Percentiles rank a stretch among this genome's conserved stretches.
Evolutionary conservation across 2,329 filamentous ascomycete genomes (phyloP).

Genomic region (Cordyceps cateniannulata): DNA sequence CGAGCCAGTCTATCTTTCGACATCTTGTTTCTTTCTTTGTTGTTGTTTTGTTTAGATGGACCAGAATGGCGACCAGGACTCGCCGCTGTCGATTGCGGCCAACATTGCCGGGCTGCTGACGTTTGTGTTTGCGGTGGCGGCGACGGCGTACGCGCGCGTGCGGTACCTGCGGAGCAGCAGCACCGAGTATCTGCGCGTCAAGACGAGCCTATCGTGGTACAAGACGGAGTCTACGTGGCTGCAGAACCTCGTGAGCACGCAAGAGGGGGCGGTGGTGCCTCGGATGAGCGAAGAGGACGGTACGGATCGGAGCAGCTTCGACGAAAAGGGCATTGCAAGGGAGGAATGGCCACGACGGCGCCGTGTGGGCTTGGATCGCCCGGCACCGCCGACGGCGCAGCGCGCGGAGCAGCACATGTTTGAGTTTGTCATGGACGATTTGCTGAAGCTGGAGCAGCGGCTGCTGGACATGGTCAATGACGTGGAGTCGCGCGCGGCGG

Average conservation of each 20-base stretch:
- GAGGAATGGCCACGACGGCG: not conserved
- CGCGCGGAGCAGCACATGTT: constrained; percentile 39
- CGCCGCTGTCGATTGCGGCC: constrained; percentile 37
- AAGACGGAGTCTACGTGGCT: constrained; percentile 43
- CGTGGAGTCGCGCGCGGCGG: constrained; percentile 29
- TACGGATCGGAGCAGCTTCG: not conserved
- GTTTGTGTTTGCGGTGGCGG: constrained; percentile 39
- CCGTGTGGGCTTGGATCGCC: constrained; percentile 3
- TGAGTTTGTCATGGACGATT: constrained; percentile 40
- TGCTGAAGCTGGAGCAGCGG: constrained; percentile 36
- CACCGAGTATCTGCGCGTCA: constrained; percentile 41
- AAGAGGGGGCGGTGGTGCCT: constrained; percentile 13
- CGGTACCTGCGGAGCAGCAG: constrained; percentile 40
- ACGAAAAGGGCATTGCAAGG: not conserved
- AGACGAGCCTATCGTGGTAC: constrained; percentile 40
- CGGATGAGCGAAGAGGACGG: constrained; percentile 18
- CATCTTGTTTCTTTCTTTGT: too few species aligned
- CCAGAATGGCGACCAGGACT: constrained; percentile 27
- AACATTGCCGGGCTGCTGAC: constrained; percentile 40
- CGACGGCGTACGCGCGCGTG: constrained; percentile 37
- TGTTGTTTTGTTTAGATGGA: constrained; percentile 16
- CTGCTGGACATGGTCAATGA: constrained; percentile 39
- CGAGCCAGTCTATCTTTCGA: too few species aligned
- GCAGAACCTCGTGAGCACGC: constrained; percentile 31
- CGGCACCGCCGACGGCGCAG: constrained; percentile 16